phyloP scores from a whole-genome alignment of 768 basidiomycete species.

The Rhodocollybia butyracea region DNA sequence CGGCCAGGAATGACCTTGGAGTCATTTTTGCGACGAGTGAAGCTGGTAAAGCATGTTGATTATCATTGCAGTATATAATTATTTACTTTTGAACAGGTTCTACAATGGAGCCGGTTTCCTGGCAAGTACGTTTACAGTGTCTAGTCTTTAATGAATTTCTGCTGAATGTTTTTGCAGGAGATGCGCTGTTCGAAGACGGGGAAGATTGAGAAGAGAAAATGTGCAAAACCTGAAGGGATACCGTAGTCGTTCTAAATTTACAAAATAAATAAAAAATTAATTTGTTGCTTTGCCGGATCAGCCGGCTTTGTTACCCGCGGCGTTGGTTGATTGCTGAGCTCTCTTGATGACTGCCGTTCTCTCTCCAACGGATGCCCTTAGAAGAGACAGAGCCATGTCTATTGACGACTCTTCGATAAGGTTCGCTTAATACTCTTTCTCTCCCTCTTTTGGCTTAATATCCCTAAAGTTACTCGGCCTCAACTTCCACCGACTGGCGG shows the following conservation, averaged over 20 bases:
- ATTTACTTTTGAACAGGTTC: conserved; percentile 43
- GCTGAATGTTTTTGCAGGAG: conserved; percentile 30
- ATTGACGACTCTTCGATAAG: conserved; percentile 64
- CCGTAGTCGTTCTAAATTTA: background rate
- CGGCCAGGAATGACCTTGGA: conserved; percentile 85
- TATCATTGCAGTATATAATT: background rate
- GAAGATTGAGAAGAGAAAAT: conserved; percentile 76
- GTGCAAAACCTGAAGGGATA: conserved; percentile 72
- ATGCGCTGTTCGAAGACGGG: conserved; percentile 88
- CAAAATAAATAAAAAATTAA: background rate
- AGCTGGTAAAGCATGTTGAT: conserved; percentile 50
- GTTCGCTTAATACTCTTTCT: conserved; percentile 31
- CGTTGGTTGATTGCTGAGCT: background rate
- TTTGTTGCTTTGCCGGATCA: background rate
- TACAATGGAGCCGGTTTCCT: conserved; percentile 82
- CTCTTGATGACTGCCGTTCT: conserved; percentile 61
- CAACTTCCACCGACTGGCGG: conserved; percentile 64
- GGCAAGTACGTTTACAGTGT: conserved; percentile 43
- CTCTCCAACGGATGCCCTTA: conserved; percentile 53
- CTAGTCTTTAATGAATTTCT: background rate
- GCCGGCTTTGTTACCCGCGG: background rate
- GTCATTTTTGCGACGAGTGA: conserved; percentile 91
- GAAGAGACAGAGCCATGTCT: conserved; percentile 57
- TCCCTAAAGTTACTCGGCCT: conserved; percentile 49
- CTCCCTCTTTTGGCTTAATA: conserved; percentile 13